phyloP scores from a whole-genome alignment of 1,284 basidiomycete species.

The Anthracocystis walkeri region DNA sequence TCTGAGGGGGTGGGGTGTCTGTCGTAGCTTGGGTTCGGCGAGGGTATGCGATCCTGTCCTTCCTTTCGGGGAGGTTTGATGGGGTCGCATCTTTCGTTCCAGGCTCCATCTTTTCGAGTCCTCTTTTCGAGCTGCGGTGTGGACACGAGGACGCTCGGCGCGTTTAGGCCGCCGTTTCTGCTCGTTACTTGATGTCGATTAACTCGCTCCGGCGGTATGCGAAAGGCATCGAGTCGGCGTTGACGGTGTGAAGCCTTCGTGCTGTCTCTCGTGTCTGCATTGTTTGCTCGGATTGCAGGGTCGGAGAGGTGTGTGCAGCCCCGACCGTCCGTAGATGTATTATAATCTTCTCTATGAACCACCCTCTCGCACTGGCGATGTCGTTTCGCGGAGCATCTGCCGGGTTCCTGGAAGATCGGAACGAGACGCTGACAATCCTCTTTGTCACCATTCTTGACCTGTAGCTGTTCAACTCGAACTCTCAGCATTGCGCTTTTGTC shows the following conservation, averaged over 20 bases:
- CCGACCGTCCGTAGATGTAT: conserved; percentile 53
- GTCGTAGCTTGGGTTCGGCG: conserved; percentile 34
- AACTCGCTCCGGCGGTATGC: conserved; percentile 54
- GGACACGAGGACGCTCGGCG: conserved; percentile 24
- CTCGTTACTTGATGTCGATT: conserved; percentile 31
- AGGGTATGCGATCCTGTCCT: neutral
- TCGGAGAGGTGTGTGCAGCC: conserved; percentile 36
- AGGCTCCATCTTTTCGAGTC: conserved; percentile 27
- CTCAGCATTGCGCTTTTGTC: neutral
- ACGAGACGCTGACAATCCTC: conserved; percentile 12
- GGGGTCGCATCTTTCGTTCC: conserved; percentile 16
- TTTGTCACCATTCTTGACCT: neutral
- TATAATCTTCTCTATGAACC: conserved; percentile 57
- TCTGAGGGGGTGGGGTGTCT: conserved; percentile 55
- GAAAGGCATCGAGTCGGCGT: conserved; percentile 34
- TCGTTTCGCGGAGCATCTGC: neutral
- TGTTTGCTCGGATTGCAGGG: conserved; percentile 13
- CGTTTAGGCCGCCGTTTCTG: conserved; percentile 45
- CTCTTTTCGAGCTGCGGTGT: conserved; percentile 20
- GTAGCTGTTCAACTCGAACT: neutral
- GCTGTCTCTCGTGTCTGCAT: conserved; percentile 20
- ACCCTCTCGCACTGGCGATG: conserved; percentile 19
- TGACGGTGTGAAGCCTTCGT: conserved; percentile 47
- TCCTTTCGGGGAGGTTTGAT: conserved; percentile 8
- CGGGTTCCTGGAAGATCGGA: neutral